Percentiles rank a stretch among this genome's conserved stretches.
These are phyloP conservation scores for Senecio squalidus DNA, from an alignment of 140 eudicot species.

Conservation along the genomic window DNA sequence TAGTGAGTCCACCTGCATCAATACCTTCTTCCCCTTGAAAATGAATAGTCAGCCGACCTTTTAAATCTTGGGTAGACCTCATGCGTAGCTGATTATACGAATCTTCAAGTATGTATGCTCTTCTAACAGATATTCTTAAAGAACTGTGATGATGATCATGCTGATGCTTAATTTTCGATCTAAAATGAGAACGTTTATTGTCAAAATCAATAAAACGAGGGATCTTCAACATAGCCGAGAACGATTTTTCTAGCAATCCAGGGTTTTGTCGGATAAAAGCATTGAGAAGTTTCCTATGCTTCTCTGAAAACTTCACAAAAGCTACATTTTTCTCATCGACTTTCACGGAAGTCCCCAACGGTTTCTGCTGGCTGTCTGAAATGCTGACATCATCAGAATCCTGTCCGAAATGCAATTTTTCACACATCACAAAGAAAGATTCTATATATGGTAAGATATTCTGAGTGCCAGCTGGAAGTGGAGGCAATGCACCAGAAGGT, in stretches of 20 bases:
- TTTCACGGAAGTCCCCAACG: slow-evolving; percentile 28
- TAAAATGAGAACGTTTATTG: slow-evolving; percentile 87
- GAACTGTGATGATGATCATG: slow-evolving; percentile 98
- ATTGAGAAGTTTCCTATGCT: slow-evolving; percentile 83
- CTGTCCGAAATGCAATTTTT: slow-evolving; percentile 77
- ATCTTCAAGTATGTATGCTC: slow-evolving; percentile 97
- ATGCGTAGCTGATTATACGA: slow-evolving; percentile 90
- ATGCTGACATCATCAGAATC: slow-evolving; percentile 70
- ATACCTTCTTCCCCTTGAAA: slow-evolving; percentile 99
- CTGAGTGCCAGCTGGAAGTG: slow-evolving; percentile 97
- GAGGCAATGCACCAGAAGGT: slow-evolving; percentile 73
- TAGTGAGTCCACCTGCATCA: slow-evolving; percentile 99
- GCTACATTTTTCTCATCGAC: slow-evolving; percentile 74
- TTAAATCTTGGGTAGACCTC: slow-evolving; percentile 83
- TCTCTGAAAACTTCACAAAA: slow-evolving; percentile 81
- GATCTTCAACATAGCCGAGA: slow-evolving; percentile 90
- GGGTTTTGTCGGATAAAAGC: slow-evolving; percentile 94
- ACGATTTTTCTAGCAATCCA: slow-evolving; percentile 91
- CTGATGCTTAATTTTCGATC: slow-evolving; percentile 96
- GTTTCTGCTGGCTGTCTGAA: slow-evolving; percentile 19
- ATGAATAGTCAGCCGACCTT: slow-evolving; percentile 91
- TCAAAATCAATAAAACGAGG: slow-evolving; percentile 98
- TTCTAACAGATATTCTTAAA: slow-evolving; percentile 87
- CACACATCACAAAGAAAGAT: slow-evolving; percentile 94
- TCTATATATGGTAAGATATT: slow-evolving; percentile 87